Evolutionary conservation across 305 asterid species (phyloP).

Genomic region (Stenogyne calaminthoides): DNA sequence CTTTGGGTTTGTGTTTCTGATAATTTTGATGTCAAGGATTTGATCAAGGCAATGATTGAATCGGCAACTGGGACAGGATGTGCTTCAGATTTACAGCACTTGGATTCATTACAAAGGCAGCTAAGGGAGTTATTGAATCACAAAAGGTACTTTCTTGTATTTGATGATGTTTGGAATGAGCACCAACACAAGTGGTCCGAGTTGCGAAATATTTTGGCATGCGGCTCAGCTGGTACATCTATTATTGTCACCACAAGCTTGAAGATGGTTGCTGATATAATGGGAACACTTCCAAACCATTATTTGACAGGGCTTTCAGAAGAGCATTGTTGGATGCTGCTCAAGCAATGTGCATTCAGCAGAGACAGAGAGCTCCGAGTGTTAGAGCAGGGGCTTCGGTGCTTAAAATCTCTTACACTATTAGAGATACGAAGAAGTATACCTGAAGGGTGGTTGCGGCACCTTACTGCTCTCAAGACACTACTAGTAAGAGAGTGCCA

Average conservation of each 20-base stretch:
- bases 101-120: background rate
- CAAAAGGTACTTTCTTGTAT: background rate
- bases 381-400: background rate
- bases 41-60: constrained; percentile 27
- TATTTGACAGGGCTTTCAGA: background rate
- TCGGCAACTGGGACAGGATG: background rate
- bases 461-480: background rate
- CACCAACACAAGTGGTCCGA: background rate
- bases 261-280: background rate
- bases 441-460: background rate
- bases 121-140: constrained; percentile 16
- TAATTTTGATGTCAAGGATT: background rate
- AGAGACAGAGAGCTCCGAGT: background rate
- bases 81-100: background rate
- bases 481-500: background rate
- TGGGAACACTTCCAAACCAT: background rate
- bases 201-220: background rate
- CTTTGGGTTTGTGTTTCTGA: constrained; percentile 32
- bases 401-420: constrained; percentile 14
- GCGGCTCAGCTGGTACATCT: background rate
- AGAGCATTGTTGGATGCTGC: constrained; percentile 18
- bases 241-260: background rate
- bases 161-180: background rate
- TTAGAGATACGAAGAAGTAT: background rate
- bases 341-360: background rate